Base-by-base conservation (phyloP, 2,329 filamentous ascomycete species). In the Stagonosporopsis chrysanthemi region DNA sequence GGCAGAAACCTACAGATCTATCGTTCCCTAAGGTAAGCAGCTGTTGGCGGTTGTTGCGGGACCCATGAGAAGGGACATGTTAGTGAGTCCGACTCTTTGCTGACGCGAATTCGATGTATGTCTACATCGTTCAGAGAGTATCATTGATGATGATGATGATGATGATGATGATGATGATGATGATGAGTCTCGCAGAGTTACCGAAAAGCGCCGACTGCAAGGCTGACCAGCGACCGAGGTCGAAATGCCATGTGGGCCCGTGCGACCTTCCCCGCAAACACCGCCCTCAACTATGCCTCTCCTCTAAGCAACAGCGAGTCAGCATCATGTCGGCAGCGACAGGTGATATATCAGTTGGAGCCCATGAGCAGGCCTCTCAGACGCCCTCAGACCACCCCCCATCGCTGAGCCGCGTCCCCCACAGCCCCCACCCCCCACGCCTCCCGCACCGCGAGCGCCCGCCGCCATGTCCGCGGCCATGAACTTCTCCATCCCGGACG, bases 401-500 rank as follows among this genome's bases (percentile, higher is more conserved):
- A 41, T 49, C 52, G 49, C 47, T 56, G 35, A 50, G 55, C 6
- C 24, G 29, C 14, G 59, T 58, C 61, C 58, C 61, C 22, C 12
- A 28, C 29, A 41, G 40, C 19, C 35, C 44, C 7, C 28, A 19
- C 7, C 26, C 31, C 35, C 9, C 26, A 33, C 22, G 29, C n/a
- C 12, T 24, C 39, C 40, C 22, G 14, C 35, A 14, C 39, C 22
- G 24, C 22, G 4, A n/a, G n/a, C n/a, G n/a, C 9, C 1, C 12
- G 14, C 24, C 41, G 47, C 29, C 19, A 57, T 57, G 54, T 57
- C 48, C 7, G 38, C 45, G n/a, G 38, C 48, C 4, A 57, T 57
- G 54, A 57, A 57, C 72, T 86, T 86, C 72, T 81, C 84, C 14
- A 76, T 86, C 15, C 84, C 85, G 1, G 63, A 74, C 4, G 81